phyloP scores from a whole-genome alignment of 441 rosid species.

The Erodium chrysanthum region DNA sequence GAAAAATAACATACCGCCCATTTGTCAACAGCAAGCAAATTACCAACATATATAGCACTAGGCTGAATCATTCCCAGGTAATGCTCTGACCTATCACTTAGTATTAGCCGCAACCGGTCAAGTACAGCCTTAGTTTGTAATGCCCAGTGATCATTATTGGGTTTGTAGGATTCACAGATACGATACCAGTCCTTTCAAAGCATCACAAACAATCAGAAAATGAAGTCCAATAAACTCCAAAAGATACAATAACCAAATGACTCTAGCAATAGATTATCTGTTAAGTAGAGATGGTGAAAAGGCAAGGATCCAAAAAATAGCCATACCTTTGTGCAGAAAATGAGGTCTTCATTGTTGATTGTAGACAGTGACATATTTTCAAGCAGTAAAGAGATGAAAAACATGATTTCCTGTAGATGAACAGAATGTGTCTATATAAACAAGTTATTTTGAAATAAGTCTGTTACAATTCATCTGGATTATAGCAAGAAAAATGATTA shows the following conservation, averaged over 20 bases:
- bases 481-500: conserved; percentile 17
- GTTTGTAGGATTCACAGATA: conserved; percentile 37
- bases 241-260: conserved; percentile 19
- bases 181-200: conserved; percentile 51
- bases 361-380: conserved; percentile 63
- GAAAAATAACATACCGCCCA: conserved; percentile 38
- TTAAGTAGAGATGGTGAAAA: conserved; percentile 11
- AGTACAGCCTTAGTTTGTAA: conserved; percentile 67
- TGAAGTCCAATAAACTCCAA: conserved; percentile 13
- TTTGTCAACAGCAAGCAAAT: conserved; percentile 47
- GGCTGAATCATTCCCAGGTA: conserved; percentile 55
- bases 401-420: conserved; percentile 44
- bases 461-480: conserved; percentile 6
- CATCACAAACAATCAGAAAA: conserved; percentile 13
- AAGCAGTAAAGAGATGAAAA: conserved; percentile 49
- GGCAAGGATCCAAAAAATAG: conserved; percentile 14
- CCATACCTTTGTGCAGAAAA: conserved; percentile 56
- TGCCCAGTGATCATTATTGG: conserved; percentile 59
- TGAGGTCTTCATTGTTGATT: conserved; percentile 58
- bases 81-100: conserved; percentile 49
- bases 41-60: conserved; percentile 56
- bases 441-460: neutral
- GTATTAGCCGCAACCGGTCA: conserved; percentile 54
- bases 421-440: conserved; percentile 1
- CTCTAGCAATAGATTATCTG: neutral